Base-by-base conservation (phyloP, 2,329 filamentous ascomycete species). In the Pseudogymnoascus sp. region DNA sequence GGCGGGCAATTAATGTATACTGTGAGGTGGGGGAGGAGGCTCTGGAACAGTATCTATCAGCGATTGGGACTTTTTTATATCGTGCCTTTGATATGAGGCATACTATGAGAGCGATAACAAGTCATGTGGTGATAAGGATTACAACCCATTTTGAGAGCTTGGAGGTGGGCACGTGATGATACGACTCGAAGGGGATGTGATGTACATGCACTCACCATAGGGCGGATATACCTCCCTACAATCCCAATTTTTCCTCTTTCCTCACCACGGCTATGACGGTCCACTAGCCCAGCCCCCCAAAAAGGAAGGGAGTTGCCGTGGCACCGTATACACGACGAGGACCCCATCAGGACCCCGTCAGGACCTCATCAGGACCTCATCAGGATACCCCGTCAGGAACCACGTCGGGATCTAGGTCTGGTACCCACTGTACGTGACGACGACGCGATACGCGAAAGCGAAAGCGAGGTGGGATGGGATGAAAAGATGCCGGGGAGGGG, bases 11-110 rank as follows among this genome's bases (percentile, higher is more conserved):
- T 18, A 18, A 25, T 25, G 5, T 46, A 25, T 2, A 25, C 14
- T 25, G n/a, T 25, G 42, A 25, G 42, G 42, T 46, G 42, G 42
- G 42, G 40, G 40, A 16, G 42, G 21, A 25, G 21, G 42, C 42
- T 46, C 42, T 25, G 21, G 1, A 21, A n/a, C n/a, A n/a, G n/a
- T n/a, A 23, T 23, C 9, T 23, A 21, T 21, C 9, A 21, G 42
- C 42, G 42, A 46, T 46, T 46, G 42, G 42, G 42, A 25, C 42
- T 46, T 46, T 46, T 46, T 46, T 46, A 46, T 46, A 46, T 46
- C 1, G 7, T 25, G 42, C 42, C 42, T 46, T 46, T 12, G 21
- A 25, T 46, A 46, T n/a, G 21, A 46, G 42, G 42, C 21, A 6
- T n/a, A 1, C 3, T n/a, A 3, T 1, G 12, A 0, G 21, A 4